Evolutionary conservation across 192 early-diverging fungal genomes (phyloP), one percentile per base, ranked within the genome.

Genomic region (Piromyces finnis): DNA sequence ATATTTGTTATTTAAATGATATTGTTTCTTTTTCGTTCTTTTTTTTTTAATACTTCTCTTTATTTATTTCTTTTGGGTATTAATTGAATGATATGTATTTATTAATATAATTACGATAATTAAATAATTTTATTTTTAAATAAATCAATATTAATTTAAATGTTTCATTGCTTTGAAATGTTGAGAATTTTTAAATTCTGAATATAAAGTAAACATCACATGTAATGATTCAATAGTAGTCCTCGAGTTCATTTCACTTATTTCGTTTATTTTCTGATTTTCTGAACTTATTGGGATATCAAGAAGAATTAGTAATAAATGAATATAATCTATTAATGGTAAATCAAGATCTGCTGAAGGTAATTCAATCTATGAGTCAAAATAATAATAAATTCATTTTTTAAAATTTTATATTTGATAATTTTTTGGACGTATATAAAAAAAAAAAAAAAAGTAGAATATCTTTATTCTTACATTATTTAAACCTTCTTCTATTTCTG

Each of bases 101-200:
- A n/a, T n/a, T n/a, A n/a, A n/a, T n/a, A n/a, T n/a, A n/a, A n/a
- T n/a, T n/a, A n/a, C n/a, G n/a, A n/a, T n/a, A n/a, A n/a, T n/a
- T n/a, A n/a, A n/a, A n/a, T n/a, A n/a, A n/a, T n/a, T n/a, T n/a
- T n/a, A n/a, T n/a, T n/a, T n/a, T n/a, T n/a, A n/a, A 37, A 37
- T 14, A 37, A 15, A 37, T 14, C 5, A 4, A 51, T 51, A 22
- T 51, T 68, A 68, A 35, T 39, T 35, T 7, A 80, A 79, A 79
- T 79, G 30, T 30, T 80, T 87, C 80, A 90, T 78, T 7, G 84
- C 82, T 80, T 87, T 84, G 80, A 91, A 91, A 85, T 91, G 90
- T 79, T 88, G 86, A 30, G 86, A 87, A 80, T 89, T 89, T 78
- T 88, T 90, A 78, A 91, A 91, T 79, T 90, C 90, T 16, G 85